Evolutionary conservation across 768 basidiomycete species (phyloP).

Genomic region (Trametes cingulata): DNA sequence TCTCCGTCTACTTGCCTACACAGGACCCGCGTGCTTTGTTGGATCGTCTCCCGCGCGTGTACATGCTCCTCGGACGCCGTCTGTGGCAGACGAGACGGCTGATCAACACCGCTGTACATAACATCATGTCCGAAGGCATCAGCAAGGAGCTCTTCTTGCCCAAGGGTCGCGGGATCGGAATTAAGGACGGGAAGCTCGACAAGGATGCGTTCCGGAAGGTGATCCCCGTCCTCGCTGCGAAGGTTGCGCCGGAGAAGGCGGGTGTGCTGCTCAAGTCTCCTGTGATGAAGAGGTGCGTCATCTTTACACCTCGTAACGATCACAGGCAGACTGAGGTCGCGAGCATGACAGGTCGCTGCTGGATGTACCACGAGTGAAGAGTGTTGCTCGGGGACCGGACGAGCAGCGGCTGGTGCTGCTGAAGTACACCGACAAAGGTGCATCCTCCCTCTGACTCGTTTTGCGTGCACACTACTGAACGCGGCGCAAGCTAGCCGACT

Average conservation of each 20-base stretch:
- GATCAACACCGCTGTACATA: slow-evolving; percentile 9
- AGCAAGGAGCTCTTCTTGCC: slow-evolving; percentile 44
- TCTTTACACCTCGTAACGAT: slow-evolving; percentile 18
- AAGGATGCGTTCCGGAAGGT: slow-evolving; percentile 62
- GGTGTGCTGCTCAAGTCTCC: slow-evolving; percentile 56
- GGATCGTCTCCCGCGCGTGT: background rate
- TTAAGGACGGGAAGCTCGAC: slow-evolving; percentile 55
- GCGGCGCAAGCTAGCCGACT: slow-evolving; percentile 61
- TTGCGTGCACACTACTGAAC: slow-evolving; percentile 24
- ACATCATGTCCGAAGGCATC: slow-evolving; percentile 17
- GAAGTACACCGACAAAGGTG: slow-evolving; percentile 61
- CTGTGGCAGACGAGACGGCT: slow-evolving; percentile 13
- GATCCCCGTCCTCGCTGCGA: slow-evolving; percentile 67
- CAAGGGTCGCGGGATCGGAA: slow-evolving; percentile 39
- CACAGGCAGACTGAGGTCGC: slow-evolving; percentile 1
- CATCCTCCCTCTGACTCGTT: slow-evolving; percentile 8
- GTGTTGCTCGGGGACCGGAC: slow-evolving; percentile 51
- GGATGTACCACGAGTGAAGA: slow-evolving; percentile 67
- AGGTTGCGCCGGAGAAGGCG: slow-evolving; percentile 58
- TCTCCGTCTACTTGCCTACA: background rate
- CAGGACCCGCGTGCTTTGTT: background rate
- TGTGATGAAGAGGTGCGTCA: slow-evolving; percentile 58
- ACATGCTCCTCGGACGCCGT: slow-evolving; percentile 9
- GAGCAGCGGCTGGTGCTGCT: slow-evolving; percentile 67
- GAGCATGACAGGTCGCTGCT: slow-evolving; percentile 52